Percentiles rank a stretch among this genome's conserved stretches.
phyloP scores from a whole-genome alignment of 345 rosid genomes.

The Moricandia moricandioides region DNA sequence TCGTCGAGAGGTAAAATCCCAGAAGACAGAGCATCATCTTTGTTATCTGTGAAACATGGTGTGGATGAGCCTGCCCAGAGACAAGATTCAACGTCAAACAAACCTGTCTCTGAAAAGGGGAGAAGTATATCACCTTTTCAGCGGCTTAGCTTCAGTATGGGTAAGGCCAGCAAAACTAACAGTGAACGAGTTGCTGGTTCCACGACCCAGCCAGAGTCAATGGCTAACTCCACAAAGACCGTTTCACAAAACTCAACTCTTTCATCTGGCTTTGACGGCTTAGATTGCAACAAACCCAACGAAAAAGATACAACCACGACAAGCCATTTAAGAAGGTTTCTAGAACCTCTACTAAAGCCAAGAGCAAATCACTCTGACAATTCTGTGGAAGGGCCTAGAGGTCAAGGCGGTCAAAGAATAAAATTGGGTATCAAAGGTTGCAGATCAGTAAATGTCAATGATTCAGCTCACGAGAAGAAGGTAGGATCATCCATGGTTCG shows the following conservation, averaged over 20 bases:
- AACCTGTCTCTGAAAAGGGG: conserved; percentile 48
- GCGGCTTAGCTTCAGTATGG: conserved; percentile 54
- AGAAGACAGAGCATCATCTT: conserved; percentile 38
- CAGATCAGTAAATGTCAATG: conserved; percentile 34
- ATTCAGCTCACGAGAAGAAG: conserved; percentile 48
- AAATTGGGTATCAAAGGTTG: conserved; percentile 42
- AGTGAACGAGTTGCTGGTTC: conserved; percentile 44
- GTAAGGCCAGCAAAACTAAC: conserved; percentile 54
- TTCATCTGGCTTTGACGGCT: conserved; percentile 37
- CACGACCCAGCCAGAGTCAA: conserved; percentile 34
- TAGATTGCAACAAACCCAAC: conserved; percentile 33
- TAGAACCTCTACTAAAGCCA: conserved; percentile 73
- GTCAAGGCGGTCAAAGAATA: conserved; percentile 30
- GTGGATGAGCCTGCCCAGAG: conserved; percentile 36
- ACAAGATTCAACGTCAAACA: conserved; percentile 37
- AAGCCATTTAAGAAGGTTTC: conserved; percentile 83
- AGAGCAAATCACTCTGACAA: conserved; percentile 40
- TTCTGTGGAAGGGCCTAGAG: conserved; percentile 39
- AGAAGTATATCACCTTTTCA: conserved; percentile 80
- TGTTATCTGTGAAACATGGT: conserved; percentile 7
- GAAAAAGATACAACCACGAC: conserved; percentile 54
- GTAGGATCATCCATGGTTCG: conserved; percentile 35
- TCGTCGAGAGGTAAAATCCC: conserved; percentile 35
- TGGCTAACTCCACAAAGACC: conserved; percentile 41
- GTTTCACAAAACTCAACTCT: conserved; percentile 41